Conservation (phyloP, 2,329 filamentous ascomycete genomes). For the Fusarium foetens region DNA sequence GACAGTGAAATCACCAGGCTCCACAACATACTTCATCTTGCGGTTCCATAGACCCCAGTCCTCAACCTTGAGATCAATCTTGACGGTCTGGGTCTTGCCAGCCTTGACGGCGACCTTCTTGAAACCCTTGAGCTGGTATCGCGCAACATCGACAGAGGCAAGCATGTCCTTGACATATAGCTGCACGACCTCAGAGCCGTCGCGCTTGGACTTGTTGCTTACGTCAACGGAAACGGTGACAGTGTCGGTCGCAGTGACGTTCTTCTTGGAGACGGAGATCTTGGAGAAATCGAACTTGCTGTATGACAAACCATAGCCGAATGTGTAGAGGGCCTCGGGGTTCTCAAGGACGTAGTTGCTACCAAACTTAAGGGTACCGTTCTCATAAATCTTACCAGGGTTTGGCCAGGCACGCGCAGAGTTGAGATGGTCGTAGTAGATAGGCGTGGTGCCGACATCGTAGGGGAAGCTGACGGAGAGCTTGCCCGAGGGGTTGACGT, state of each 20-base stretch:
- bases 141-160: constrained; percentile 71
- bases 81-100: constrained; percentile 64
- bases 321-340: constrained; percentile 69
- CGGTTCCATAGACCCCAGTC: constrained; percentile 67
- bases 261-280: constrained; percentile 60
- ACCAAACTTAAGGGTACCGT: constrained; percentile 72
- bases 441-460: constrained; percentile 72
- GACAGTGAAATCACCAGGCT: constrained; percentile 74
- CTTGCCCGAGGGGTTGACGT: constrained; percentile 73
- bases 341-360: constrained; percentile 71
- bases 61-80: constrained; percentile 65
- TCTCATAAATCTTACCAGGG: constrained; percentile 62
- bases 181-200: constrained; percentile 75
- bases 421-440: constrained; percentile 79
- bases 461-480: constrained; percentile 74
- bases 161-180: constrained; percentile 73
- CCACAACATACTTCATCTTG: constrained; percentile 77
- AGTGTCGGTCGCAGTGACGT: constrained; percentile 59
- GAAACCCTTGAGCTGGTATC: constrained; percentile 73
- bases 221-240: constrained; percentile 70
- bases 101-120: constrained; percentile 71
- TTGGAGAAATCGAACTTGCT: constrained; percentile 70
- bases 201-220: constrained; percentile 66
- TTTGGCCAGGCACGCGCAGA: constrained; percentile 66
- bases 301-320: constrained; percentile 75